Evolutionary conservation across 176 grass and related monocot species (phyloP), one percentile per base, ranked within the genome.

Genomic region (Zoysia pacifica): DNA sequence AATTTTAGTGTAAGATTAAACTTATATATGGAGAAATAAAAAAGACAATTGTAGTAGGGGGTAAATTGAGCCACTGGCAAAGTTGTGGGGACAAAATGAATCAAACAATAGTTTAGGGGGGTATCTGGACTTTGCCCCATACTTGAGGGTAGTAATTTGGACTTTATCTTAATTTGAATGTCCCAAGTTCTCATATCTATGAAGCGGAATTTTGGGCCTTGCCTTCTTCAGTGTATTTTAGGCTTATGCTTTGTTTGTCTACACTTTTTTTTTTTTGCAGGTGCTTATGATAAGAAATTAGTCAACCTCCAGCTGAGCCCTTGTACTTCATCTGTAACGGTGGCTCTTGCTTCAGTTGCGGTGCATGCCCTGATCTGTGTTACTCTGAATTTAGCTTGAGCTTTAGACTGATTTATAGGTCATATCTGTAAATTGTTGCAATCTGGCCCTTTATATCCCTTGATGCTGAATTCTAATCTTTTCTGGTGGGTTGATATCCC

Each of bases 331-430:
- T 54, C 11, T 53, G 64, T 75, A 68, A 70, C 39, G 11, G 39
- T 16, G 28, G 16, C 47, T 37, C 66, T 70, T 65, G 48, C 53
- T 77, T 76, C 11, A 70, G 53, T 56, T 19, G 38, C 46, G 48
- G 12, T 20, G 67, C 11, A 48, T 44, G 36, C 69, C 49, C 28
- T 5, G 13, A 70, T 76, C 65, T 44, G 19, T 84, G 82, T 76
- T 76, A 85, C 87, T 72, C 41, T 43, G 56, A 42, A 59, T 85
- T 65, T 89, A 81, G 87, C 60, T 81, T 28, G 28, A 28, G 28
- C 28, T 28, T 28, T 81, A 89, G 72, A 89, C 70, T 81, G 67
- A 70, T 85, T 61, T 65, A 48, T 81, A 85, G 87, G 55, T 85
- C 43, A 7, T 58, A 48, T 65, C 67, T 44, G 49, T 89, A 85